These are phyloP conservation scores for Wallacemonas sp. DNA, from an alignment of 208 protist species.

Conservation along the genomic window DNA sequence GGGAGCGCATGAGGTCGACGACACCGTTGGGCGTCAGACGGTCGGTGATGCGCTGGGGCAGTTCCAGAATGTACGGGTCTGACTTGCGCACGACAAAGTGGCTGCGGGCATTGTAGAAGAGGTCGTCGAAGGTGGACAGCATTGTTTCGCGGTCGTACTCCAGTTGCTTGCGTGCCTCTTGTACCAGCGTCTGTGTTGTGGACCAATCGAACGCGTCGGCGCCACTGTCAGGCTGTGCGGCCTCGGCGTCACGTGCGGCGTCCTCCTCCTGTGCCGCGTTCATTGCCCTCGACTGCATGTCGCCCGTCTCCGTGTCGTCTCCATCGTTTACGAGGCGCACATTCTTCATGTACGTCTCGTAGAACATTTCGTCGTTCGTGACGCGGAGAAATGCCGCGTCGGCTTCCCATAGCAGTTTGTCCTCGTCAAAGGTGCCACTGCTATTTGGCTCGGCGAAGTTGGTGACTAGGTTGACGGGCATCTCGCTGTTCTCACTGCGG, in stretches of 20 bases:
- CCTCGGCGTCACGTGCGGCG: not conserved
- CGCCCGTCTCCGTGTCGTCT: conserved; percentile 5
- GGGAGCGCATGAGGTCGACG: conserved; percentile 45
- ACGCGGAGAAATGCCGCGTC: conserved; percentile 54
- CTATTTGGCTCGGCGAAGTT: conserved; percentile 60
- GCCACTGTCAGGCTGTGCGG: not conserved
- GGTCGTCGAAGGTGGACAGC: conserved; percentile 51
- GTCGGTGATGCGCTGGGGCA: conserved; percentile 18
- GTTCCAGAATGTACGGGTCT: conserved; percentile 37
- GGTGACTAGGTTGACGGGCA: conserved; percentile 78
- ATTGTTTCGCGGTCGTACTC: conserved; percentile 34
- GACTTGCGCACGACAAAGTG: conserved; percentile 49
- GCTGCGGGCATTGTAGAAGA: conserved; percentile 73
- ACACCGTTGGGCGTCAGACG: conserved; percentile 31
- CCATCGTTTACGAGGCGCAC: conserved; percentile 20
- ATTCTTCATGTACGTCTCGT: conserved; percentile 71
- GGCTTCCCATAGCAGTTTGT: conserved; percentile 42
- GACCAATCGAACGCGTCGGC: conserved; percentile 35
- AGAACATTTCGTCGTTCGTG: conserved; percentile 78
- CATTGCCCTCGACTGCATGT: conserved; percentile 1
- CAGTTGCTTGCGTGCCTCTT: conserved; percentile 48
- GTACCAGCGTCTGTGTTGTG: conserved; percentile 18
- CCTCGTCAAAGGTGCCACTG: conserved; percentile 43
- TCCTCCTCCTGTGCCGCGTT: conserved; percentile 8
- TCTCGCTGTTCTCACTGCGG: conserved; percentile 55